These are phyloP conservation scores for Epichloe gansuensis DNA, from an alignment of 2,329 filamentous ascomycete genomes.

Conservation along the genomic window DNA sequence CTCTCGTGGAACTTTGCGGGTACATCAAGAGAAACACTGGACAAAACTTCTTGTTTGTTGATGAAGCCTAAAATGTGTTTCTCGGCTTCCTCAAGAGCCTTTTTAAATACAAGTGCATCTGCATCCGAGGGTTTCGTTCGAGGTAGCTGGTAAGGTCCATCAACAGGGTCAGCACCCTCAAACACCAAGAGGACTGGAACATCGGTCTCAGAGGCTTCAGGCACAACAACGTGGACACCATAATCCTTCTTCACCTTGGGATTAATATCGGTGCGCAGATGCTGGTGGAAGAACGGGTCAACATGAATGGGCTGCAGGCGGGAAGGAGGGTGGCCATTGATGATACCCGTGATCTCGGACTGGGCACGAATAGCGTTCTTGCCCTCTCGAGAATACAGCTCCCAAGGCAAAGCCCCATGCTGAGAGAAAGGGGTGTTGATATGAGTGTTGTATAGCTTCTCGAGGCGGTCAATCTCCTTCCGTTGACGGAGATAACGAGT, in stretches of 20 bases:
- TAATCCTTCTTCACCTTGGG: slow-evolving; percentile 52
- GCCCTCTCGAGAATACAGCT: slow-evolving; percentile 74
- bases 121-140: slow-evolving; percentile 36
- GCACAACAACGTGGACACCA: slow-evolving; percentile 62
- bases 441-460: slow-evolving; percentile 68
- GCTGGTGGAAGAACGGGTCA: slow-evolving; percentile 68
- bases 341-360: slow-evolving; percentile 60
- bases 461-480: slow-evolving; percentile 68
- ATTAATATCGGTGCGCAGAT: slow-evolving; percentile 52
- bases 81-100: slow-evolving; percentile 41
- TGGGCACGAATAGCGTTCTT: slow-evolving; percentile 71
- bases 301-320: slow-evolving; percentile 55
- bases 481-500: slow-evolving; percentile 79
- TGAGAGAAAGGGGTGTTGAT: slow-evolving; percentile 66
- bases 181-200: slow-evolving; percentile 60
- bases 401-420: slow-evolving; percentile 65
- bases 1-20: slow-evolving; percentile 52
- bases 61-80: slow-evolving; percentile 45
- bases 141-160: slow-evolving; percentile 39
- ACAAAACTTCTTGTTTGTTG: slow-evolving; percentile 44
- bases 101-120: slow-evolving; percentile 40
- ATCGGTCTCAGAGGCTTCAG: slow-evolving; percentile 45
- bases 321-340: slow-evolving; percentile 60
- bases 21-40: slow-evolving; percentile 40
- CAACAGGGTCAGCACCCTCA: slow-evolving; percentile 45